Evolutionary conservation across 257 asterid species (phyloP).

Genomic region (Jasminum sambac): DNA sequence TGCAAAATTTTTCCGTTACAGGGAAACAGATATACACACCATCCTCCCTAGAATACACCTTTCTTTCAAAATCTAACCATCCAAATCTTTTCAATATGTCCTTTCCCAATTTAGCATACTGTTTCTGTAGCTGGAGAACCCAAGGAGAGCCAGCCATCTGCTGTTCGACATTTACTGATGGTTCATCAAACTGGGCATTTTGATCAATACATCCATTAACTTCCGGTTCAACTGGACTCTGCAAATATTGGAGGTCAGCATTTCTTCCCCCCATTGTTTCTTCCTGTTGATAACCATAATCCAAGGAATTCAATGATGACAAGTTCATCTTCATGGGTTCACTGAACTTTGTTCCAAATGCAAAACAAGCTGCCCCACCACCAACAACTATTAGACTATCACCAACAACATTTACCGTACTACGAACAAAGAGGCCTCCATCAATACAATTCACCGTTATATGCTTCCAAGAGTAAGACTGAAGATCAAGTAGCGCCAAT

Average conservation of each 20-base stretch:
- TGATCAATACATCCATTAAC: constrained; percentile 33
- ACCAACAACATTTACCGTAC: constrained; percentile 64
- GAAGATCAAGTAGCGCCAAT: constrained; percentile 64
- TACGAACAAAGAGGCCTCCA: constrained; percentile 77
- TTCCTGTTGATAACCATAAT: constrained; percentile 28
- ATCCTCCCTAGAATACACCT: constrained; percentile 63
- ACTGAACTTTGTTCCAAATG: constrained; percentile 96
- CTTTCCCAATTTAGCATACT: constrained; percentile 73
- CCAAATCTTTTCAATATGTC: constrained; percentile 77
- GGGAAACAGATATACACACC: constrained; percentile 78
- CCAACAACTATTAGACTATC: constrained; percentile 70
- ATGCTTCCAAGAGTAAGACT: constrained; percentile 61
- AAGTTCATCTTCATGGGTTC: constrained; percentile 66
- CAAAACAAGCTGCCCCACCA: constrained; percentile 97
- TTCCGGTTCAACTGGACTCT: constrained; percentile 27
- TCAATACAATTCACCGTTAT: constrained; percentile 47
- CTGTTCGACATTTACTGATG: constrained; percentile 29
- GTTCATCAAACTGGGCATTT: constrained; percentile 35
- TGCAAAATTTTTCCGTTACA: constrained; percentile 53
- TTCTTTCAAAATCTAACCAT: constrained; percentile 89
- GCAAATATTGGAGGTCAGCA: constrained; percentile 17
- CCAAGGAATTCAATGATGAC: constrained; percentile 44
- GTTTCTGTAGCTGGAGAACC: constrained; percentile 63
- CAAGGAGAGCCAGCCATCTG: constrained; percentile 37
- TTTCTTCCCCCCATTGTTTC: constrained; percentile 26